Base-by-base conservation (phyloP, 805 yeast genomes). In the Lachancea mirantina region DNA sequence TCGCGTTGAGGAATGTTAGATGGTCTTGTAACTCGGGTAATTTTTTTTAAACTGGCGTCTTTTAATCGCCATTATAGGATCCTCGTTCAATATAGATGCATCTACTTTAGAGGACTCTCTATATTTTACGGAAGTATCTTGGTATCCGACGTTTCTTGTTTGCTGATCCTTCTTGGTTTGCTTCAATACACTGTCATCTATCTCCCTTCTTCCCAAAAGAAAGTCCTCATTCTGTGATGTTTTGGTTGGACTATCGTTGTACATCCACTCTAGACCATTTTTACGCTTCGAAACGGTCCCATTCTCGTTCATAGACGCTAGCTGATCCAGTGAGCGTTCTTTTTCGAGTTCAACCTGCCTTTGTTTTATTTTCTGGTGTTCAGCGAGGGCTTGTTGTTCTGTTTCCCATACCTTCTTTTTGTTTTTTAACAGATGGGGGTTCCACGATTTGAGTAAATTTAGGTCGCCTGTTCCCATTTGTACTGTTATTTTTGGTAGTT, bases 371-470 rank as follows among this genome's bases (percentile, higher is more conserved):
- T 72, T 70, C 43, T 72, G 71, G 29, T 78, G 70, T 47, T 84
- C 94, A n/a, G 71, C 70, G 5, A 84, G 60, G 6, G 81, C 76
- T 24, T 78, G 78, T 50, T 84, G 87, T 50, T 92, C 96, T 34
- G 65, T 68, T 43, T 76, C 68, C 89, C 94, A 81, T 21, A 89
- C 88, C 49, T 78, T 82, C 43, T 78, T 78, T 59, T 79, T 85
- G 65, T 89, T 89, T 54, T 80, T 83, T 52, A 83, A 64, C 31
- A 84, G 66, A 28, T 81, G 88, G 2, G 98, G 96, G 57, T 89
- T 85, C 98, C 97, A 89, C 40, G 97, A 89, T 55, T 89, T 89
- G 62, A 89, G 82, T 35, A 88, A 59, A 54, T 89, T 89, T 41
- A 89, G 67, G 56, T 88, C 95, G 4, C 87, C 84, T 1, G 87